Percentiles rank a stretch among this genome's conserved stretches.
Conservation (phyloP, 129 eudicot genomes). For the Sambucus nigra region DNA sequence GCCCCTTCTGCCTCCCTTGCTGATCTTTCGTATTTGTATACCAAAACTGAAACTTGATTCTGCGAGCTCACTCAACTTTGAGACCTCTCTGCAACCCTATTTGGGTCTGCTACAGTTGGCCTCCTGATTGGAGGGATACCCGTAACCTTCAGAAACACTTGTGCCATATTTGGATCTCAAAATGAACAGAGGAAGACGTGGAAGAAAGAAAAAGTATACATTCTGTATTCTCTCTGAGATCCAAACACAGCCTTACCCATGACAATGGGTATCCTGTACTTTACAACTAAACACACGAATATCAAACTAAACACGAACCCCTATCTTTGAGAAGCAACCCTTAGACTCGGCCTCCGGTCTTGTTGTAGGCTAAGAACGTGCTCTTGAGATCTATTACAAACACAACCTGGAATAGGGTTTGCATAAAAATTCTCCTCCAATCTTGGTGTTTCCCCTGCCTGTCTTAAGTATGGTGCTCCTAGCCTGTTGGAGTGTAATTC, state of each 20-base stretch:
- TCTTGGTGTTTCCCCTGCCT: conserved; percentile 45
- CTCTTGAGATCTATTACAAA: conserved; percentile 36
- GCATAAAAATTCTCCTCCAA: conserved; percentile 85
- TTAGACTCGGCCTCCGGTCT: conserved; percentile 15
- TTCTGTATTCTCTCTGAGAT: too few relatives aligned
- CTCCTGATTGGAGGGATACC: background rate
- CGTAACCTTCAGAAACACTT: background rate
- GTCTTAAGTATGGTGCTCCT: conserved; percentile 61
- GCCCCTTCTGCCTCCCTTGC: background rate
- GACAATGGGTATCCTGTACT: background rate
- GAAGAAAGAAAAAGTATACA: too few relatives aligned
- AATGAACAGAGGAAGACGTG: too few relatives aligned
- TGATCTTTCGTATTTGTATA: background rate
- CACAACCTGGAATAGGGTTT: conserved; percentile 84
- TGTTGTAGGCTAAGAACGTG: conserved; percentile 10
- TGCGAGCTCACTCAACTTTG: conserved; percentile 2
- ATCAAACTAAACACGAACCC: background rate
- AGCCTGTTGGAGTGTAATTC: conserved; percentile 40
- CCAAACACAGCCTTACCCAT: background rate
- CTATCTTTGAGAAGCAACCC: conserved; percentile 20
- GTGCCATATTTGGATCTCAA: too few relatives aligned
- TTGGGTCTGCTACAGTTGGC: background rate
- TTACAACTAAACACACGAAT: background rate
- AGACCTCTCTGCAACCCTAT: background rate
- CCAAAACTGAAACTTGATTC: background rate